phyloP scores from a whole-genome alignment of 2,329 filamentous ascomycete genomes.

The Pyrenochaeta sp. region DNA sequence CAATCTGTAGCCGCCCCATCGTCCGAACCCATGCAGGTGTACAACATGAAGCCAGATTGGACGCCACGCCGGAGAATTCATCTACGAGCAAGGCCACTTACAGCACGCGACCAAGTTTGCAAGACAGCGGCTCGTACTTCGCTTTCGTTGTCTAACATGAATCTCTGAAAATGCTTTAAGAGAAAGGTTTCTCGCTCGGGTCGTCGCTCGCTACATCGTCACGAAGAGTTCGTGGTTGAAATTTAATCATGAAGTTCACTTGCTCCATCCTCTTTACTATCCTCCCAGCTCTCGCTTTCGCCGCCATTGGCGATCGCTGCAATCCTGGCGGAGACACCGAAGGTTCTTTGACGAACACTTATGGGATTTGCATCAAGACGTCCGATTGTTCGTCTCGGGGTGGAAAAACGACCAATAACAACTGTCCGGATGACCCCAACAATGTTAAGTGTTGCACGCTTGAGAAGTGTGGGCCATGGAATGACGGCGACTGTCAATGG shows the following conservation, averaged over 20 bases:
- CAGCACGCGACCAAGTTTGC: neutral
- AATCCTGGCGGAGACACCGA: slow-evolving; percentile 1
- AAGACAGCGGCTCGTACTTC: neutral
- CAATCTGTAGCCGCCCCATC: too few relatives aligned
- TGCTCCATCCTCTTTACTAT: neutral
- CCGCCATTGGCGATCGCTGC: slow-evolving; percentile 1
- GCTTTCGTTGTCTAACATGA: neutral
- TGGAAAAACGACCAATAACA: neutral
- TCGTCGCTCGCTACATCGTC: neutral
- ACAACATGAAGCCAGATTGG: neutral
- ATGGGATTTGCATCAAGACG: slow-evolving; percentile 1
- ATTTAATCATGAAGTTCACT: neutral
- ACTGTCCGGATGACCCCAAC: neutral
- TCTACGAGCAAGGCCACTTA: neutral
- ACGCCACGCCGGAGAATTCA: neutral
- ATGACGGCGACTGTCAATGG: neutral
- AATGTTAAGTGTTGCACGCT: slow-evolving; percentile 1
- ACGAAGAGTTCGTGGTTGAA: neutral
- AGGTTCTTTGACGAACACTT: neutral
- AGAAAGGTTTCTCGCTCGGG: neutral
- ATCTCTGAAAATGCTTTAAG: neutral
- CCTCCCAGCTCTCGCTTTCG: neutral
- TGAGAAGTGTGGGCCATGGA: neutral
- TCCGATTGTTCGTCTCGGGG: neutral
- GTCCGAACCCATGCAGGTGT: neutral